Percentiles rank a stretch among this genome's conserved stretches.
phyloP scores from a whole-genome alignment of 257 asterid genomes.

The Nicotiana obtusifolia region DNA sequence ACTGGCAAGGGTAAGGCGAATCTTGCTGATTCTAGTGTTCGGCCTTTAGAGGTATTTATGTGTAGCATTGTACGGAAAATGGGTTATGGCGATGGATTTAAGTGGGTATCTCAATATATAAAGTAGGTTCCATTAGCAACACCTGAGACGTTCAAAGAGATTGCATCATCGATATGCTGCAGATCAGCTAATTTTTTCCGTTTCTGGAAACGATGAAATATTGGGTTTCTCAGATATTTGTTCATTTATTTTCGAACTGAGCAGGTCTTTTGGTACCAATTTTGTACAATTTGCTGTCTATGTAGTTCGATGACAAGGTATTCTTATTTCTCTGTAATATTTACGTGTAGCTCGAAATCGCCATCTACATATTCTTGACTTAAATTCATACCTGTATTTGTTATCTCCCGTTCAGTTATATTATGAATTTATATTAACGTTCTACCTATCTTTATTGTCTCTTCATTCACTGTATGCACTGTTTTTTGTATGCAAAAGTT shows the following conservation, averaged over 20 bases:
- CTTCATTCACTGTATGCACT: no score
- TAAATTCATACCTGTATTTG: not conserved
- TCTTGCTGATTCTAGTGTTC: slow-evolving; percentile 12
- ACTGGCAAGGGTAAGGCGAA: slow-evolving; percentile 21
- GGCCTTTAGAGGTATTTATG: slow-evolving; percentile 20
- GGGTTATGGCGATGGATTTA: slow-evolving; percentile 14
- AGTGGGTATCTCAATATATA: slow-evolving; percentile 22
- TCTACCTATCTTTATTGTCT: no score
- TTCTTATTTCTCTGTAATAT: not conserved
- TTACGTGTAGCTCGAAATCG: slow-evolving; percentile 1
- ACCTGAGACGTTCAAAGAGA: not conserved
- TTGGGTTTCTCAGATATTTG: no score
- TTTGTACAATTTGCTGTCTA: not conserved
- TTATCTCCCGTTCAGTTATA: not conserved
- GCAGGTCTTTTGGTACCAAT: no score
- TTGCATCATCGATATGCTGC: not conserved
- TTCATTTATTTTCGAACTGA: no score
- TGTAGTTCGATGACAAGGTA: not conserved
- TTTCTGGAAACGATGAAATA: not conserved
- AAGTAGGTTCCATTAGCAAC: not conserved
- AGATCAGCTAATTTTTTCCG: not conserved
- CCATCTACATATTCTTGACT: slow-evolving; percentile 3
- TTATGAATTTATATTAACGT: no score
- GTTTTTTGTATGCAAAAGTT: no score
- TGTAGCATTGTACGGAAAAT: slow-evolving; percentile 21